Conservation (phyloP, 2,329 filamentous ascomycete species). For the Decorospora gaudefroyi region DNA sequence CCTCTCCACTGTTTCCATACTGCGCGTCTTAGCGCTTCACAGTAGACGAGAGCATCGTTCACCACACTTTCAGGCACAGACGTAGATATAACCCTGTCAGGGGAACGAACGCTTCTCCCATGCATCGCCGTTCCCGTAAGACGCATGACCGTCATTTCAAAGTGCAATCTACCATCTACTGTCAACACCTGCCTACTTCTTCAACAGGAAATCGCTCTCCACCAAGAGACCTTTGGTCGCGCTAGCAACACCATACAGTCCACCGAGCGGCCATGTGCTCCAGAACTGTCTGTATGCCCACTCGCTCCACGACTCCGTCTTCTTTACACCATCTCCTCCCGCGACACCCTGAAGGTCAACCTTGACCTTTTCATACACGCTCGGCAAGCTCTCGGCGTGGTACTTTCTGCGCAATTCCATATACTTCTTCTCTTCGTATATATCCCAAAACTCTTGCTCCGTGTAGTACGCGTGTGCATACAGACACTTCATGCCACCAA, state of each 20-base stretch:
- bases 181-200: constrained; percentile 23
- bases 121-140: constrained; percentile 3
- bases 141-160: constrained; percentile 5
- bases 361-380: constrained; percentile 69
- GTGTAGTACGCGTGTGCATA: constrained; percentile 86
- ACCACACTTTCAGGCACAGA: constrained; percentile 3
- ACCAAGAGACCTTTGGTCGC: constrained; percentile 42
- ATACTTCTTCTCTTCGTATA: constrained; percentile 67
- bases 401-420: constrained; percentile 66
- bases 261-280: constrained; percentile 46
- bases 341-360: constrained; percentile 49
- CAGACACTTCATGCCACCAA: constrained; percentile 83
- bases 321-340: constrained; percentile 13
- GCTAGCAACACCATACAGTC: constrained; percentile 48
- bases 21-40: too few species aligned
- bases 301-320: constrained; percentile 31
- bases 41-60: too few species aligned
- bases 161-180: neutral
- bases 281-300: constrained; percentile 38
- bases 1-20: too few species aligned
- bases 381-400: constrained; percentile 64
- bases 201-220: constrained; percentile 43
- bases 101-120: constrained; percentile 1
- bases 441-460: constrained; percentile 69
- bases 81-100: constrained; percentile 12